Percentiles rank a stretch among this genome's conserved stretches.
Evolutionary conservation across 495 filamentous ascomycete genomes (phyloP).

Genomic region (Astrothelium subdiscretum): DNA sequence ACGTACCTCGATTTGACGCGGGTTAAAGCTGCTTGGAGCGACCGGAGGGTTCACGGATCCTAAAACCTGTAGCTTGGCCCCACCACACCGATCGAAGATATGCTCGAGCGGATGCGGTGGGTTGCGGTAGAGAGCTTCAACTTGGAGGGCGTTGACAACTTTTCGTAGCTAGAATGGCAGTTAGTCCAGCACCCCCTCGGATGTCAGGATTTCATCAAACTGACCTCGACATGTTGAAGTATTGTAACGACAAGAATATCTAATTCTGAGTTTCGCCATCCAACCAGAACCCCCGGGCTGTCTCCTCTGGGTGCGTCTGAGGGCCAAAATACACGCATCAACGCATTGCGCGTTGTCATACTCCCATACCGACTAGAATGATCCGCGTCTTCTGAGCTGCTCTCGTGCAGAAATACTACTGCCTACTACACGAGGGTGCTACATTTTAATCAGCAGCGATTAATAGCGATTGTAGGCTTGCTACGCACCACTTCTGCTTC

Average conservation of each 20-base stretch:
- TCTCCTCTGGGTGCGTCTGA: slow-evolving; percentile 63
- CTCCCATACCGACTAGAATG: slow-evolving; percentile 86
- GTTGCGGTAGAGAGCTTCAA: slow-evolving; percentile 72
- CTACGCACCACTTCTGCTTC: slow-evolving; percentile 52
- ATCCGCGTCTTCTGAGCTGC: slow-evolving; percentile 85
- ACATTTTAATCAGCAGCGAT: slow-evolving; percentile 8
- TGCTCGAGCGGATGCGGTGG: slow-evolving; percentile 69
- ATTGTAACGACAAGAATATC: slow-evolving; percentile 86
- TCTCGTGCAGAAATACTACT: slow-evolving; percentile 88
- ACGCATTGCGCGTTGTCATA: slow-evolving; percentile 61
- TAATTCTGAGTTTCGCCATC: slow-evolving; percentile 85
- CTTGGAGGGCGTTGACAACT: slow-evolving; percentile 78
- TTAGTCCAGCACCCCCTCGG: slow-evolving; percentile 4
- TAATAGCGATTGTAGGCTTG: not conserved
- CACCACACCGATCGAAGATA: slow-evolving; percentile 75
- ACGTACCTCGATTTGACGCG: slow-evolving; percentile 58
- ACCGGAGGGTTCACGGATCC: slow-evolving; percentile 58
- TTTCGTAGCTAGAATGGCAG: slow-evolving; percentile 41
- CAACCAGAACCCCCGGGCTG: slow-evolving; percentile 70
- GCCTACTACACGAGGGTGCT: slow-evolving; percentile 78
- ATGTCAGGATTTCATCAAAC: slow-evolving; percentile 12
- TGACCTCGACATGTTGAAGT: slow-evolving; percentile 81
- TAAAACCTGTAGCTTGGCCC: slow-evolving; percentile 71
- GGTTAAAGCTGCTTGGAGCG: slow-evolving; percentile 44
- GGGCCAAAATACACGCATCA: slow-evolving; percentile 98